Conservation (phyloP, 257 asterid species). For the Phtheirospermum japonicum region DNA sequence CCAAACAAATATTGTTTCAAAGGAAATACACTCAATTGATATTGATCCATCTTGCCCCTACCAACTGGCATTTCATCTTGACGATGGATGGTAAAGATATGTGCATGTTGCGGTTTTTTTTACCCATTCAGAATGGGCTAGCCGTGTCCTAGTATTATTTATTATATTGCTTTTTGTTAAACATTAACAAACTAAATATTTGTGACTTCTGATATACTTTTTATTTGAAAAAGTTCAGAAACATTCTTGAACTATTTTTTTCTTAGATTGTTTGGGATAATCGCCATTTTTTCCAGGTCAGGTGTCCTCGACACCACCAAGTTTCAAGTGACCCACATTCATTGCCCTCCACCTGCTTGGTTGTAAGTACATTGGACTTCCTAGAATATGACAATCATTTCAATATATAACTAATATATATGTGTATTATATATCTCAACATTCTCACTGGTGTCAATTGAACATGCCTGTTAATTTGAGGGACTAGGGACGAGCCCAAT, state of each 20-base stretch:
- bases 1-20: constrained; percentile 70
- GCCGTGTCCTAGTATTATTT: neutral
- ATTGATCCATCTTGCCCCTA: constrained; percentile 81
- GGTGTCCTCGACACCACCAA: constrained; percentile 77
- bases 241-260: no score
- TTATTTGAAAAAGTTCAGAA: no score
- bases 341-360: constrained; percentile 97
- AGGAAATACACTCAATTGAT: constrained; percentile 83
- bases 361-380: constrained; percentile 51
- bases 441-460: constrained; percentile 24
- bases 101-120: constrained; percentile 14
- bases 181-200: neutral
- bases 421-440: neutral
- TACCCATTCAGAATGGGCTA: constrained; percentile 9
- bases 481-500: constrained; percentile 55
- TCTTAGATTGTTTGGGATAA: neutral
- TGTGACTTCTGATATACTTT: neutral
- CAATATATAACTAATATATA: neutral
- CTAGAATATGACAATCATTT: constrained; percentile 15
- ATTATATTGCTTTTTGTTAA: neutral
- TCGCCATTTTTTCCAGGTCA: constrained; percentile 55
- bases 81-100: constrained; percentile 84
- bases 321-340: constrained; percentile 83
- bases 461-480: constrained; percentile 33
- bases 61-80: constrained; percentile 96